Conservation (phyloP, 2,329 filamentous ascomycete genomes). For the Colletotrichum tropicale region DNA sequence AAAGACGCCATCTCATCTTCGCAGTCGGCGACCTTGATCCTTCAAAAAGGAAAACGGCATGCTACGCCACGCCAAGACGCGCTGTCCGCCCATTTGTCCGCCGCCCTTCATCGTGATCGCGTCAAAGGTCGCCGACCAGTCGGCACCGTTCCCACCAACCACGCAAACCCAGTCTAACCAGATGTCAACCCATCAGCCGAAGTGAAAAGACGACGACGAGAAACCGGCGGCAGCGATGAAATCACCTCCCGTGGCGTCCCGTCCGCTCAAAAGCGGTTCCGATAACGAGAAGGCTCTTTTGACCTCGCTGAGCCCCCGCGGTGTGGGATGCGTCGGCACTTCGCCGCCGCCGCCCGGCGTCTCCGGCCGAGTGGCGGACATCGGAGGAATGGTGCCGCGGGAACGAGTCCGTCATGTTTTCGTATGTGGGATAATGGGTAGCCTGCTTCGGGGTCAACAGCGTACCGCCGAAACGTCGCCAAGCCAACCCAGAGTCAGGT, state of each 20-base stretch:
- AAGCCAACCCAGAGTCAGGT: neutral
- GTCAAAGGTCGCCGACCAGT: neutral
- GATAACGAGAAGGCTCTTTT: neutral
- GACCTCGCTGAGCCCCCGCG: neutral
- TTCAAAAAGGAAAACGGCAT: neutral
- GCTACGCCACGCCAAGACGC: neutral
- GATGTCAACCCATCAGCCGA: neutral
- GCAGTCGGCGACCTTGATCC: neutral
- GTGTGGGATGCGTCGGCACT: neutral
- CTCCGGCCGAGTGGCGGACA: neutral
- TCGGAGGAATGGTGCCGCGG: neutral
- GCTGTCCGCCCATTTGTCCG: neutral
- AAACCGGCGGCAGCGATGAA: neutral
- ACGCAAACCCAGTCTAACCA: neutral
- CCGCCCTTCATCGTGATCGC: neutral
- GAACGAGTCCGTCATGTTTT: neutral
- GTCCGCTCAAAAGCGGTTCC: neutral
- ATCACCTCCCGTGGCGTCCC: neutral
- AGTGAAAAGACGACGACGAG: neutral
- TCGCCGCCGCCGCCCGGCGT: neutral
- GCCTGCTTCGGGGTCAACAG: neutral
- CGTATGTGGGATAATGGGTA: neutral
- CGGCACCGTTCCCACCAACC: neutral
- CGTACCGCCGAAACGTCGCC: neutral
- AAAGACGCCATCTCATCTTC: neutral